Percentiles rank a stretch among this genome's conserved stretches.
Conservation (phyloP, 805 yeast genomes). For the Saccharomycopsis babjevae region DNA sequence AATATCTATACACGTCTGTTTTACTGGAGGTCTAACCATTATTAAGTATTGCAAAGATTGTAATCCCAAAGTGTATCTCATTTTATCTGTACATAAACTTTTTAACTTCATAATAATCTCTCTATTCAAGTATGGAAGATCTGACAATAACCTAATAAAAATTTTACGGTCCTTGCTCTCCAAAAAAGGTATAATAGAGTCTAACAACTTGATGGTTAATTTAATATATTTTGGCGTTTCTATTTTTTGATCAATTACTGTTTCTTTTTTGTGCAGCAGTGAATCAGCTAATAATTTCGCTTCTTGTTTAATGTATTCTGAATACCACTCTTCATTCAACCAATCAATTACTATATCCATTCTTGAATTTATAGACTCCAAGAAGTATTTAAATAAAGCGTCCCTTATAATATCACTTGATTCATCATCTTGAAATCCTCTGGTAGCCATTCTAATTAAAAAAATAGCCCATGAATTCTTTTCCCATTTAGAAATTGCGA, state of each 20-base stretch:
- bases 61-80: constrained; percentile 68
- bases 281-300: constrained; percentile 34
- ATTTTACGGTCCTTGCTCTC: constrained; percentile 73
- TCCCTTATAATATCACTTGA: constrained; percentile 56
- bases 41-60: constrained; percentile 73
- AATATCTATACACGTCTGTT: constrained; percentile 38
- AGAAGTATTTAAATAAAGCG: constrained; percentile 60
- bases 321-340: constrained; percentile 93
- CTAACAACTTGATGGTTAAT: constrained; percentile 67
- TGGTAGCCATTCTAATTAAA: constrained; percentile 65
- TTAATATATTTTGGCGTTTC: constrained; percentile 45
- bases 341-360: constrained; percentile 77
- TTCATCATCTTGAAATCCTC: constrained; percentile 52
- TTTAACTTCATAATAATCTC: constrained; percentile 54
- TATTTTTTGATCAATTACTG: constrained; percentile 21
- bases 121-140: constrained; percentile 65
- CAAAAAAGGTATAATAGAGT: constrained; percentile 71
- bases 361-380: constrained; percentile 60
- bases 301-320: constrained; percentile 70
- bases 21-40: constrained; percentile 85
- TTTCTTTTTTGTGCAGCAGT: constrained; percentile 21
- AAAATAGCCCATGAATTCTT: constrained; percentile 69
- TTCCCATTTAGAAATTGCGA: constrained; percentile 42
- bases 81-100: constrained; percentile 78
- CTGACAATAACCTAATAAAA: constrained; percentile 76